Evolutionary conservation across 306 rosid species (phyloP).

Genomic region (Dalbergia oliveri): DNA sequence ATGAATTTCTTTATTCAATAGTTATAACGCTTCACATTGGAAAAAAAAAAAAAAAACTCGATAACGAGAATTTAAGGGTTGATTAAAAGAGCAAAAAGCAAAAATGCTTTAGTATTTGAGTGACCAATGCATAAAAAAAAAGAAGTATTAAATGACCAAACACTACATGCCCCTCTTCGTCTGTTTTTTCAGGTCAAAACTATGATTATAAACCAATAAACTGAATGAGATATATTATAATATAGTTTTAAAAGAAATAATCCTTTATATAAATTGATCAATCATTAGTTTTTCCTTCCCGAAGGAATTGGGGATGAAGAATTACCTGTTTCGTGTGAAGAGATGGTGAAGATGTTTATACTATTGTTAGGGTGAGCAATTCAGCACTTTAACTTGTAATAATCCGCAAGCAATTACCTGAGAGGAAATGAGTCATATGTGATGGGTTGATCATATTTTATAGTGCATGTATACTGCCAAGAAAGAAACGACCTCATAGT

Average conservation of each 20-base stretch:
- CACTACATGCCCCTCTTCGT: not conserved
- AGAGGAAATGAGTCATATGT: too few species aligned
- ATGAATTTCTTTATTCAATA: not conserved
- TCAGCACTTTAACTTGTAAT: too few species aligned
- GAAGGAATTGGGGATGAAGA: not conserved
- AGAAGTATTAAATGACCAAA: not conserved
- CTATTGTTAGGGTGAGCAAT: not conserved
- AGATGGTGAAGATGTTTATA: not conserved
- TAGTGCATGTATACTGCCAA: too few species aligned
- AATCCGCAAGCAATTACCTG: not conserved
- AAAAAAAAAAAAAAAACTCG: not conserved
- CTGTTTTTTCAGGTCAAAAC: not conserved
- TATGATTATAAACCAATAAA: not conserved
- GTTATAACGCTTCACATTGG: not conserved
- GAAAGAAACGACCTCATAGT: too few species aligned
- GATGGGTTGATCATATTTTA: too few species aligned
- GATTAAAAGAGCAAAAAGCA: not conserved
- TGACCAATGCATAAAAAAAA: not conserved
- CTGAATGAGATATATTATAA: too few species aligned
- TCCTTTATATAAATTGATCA: not conserved
- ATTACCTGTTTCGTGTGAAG: not conserved
- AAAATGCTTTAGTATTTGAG: not conserved
- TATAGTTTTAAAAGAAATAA: not conserved
- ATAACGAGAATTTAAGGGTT: not conserved
- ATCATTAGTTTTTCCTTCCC: not conserved